phyloP scores from a whole-genome alignment of 805 yeast species.

The Wickerhamomyces mucosus region DNA sequence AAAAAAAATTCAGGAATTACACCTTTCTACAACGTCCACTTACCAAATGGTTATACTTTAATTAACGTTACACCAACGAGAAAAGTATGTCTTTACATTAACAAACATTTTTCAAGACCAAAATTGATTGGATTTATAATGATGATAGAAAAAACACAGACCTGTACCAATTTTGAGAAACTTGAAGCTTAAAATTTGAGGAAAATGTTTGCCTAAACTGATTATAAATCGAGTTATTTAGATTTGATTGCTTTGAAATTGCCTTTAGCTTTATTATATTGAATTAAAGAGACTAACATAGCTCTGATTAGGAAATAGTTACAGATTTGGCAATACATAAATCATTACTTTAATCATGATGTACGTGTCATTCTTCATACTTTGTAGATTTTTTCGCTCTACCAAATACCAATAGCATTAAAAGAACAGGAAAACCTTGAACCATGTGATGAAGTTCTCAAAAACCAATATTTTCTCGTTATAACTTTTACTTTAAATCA shows the following conservation, averaged over 20 bases:
- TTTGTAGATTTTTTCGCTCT: neutral
- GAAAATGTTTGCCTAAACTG: constrained; percentile 27
- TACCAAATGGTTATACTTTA: no score
- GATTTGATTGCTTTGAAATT: neutral
- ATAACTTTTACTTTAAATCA: no score
- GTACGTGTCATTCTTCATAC: no score
- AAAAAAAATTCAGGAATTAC: no score
- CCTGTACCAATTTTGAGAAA: constrained; percentile 39
- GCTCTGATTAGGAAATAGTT: neutral
- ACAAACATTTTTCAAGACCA: no score
- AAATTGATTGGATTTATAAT: constrained; percentile 13
- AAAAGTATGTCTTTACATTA: no score
- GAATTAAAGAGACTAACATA: neutral
- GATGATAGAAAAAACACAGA: constrained; percentile 46
- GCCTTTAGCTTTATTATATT: neutral
- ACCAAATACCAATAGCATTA: neutral
- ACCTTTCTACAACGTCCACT: no score
- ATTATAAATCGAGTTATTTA: constrained; percentile 2
- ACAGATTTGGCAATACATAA: neutral
- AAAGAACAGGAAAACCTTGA: no score
- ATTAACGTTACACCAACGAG: no score
- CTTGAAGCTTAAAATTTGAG: constrained; percentile 20
- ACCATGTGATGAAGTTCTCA: no score
- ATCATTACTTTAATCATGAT: neutral
- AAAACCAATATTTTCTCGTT: no score